These are phyloP conservation scores for Paecilomyces dactylethromorphus DNA, from an alignment of 2,329 filamentous ascomycete genomes.

Conservation along the genomic window DNA sequence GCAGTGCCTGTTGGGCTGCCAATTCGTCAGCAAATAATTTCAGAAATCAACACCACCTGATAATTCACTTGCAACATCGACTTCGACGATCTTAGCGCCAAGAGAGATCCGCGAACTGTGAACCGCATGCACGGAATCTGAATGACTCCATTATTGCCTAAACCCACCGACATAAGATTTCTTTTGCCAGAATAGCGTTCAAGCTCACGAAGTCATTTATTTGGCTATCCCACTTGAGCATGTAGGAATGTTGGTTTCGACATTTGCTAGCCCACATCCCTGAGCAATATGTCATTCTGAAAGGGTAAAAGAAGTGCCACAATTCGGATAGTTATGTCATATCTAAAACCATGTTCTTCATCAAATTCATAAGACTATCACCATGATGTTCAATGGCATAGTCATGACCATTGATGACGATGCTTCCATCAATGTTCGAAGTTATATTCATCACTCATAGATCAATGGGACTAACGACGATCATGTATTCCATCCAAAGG, in stretches of 20 bases:
- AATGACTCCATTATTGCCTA: slow-evolving; percentile 42
- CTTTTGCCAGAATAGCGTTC: slow-evolving; percentile 23
- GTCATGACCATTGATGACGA: slow-evolving; percentile 48
- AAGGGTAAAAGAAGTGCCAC: slow-evolving; percentile 19
- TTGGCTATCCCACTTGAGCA: slow-evolving; percentile 32
- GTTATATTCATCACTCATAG: slow-evolving; percentile 48
- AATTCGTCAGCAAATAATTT: slow-evolving; percentile 41
- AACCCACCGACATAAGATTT: no score
- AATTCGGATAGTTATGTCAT: slow-evolving; percentile 22
- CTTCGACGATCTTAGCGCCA: slow-evolving; percentile 39
- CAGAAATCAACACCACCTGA: slow-evolving; percentile 48
- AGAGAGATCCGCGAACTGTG: slow-evolving; percentile 41
- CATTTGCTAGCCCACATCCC: slow-evolving; percentile 31
- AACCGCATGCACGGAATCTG: slow-evolving; percentile 48
- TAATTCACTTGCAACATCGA: slow-evolving; percentile 43
- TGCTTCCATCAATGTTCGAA: slow-evolving; percentile 46
- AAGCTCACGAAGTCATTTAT: slow-evolving; percentile 33
- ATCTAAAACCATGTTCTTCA: slow-evolving; percentile 35
- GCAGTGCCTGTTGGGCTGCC: slow-evolving; percentile 39
- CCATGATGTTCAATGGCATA: slow-evolving; percentile 16
- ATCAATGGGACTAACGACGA: slow-evolving; percentile 32
- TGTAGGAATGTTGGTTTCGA: slow-evolving; percentile 29
- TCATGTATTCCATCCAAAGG: slow-evolving; percentile 26
- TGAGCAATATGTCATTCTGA: slow-evolving; percentile 36
- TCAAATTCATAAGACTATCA: slow-evolving; percentile 28